A percentile compares a stretch with the other conserved stretches of the same genome.
phyloP scores from a whole-genome alignment of 164 flowering plant species.

The Tetrastigma voinierianum region DNA sequence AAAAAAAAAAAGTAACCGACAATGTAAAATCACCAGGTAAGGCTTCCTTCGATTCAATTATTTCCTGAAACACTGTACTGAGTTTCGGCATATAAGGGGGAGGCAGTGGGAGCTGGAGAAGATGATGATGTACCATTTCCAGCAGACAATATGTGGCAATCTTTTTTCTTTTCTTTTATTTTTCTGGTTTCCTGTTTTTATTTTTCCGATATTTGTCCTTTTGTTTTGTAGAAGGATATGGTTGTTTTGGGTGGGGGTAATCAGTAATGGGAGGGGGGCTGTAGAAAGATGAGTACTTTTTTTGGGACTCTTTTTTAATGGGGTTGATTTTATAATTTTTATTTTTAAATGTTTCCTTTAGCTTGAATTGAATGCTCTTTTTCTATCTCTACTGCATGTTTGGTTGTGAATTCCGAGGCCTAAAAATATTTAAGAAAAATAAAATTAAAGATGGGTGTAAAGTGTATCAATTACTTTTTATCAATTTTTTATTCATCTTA shows the following conservation, averaged over 20 bases:
- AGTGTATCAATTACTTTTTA: no score
- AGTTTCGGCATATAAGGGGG: slow-evolving; percentile 14
- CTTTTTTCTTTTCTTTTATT: neutral
- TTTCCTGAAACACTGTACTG: slow-evolving; percentile 18
- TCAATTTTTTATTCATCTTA: no score
- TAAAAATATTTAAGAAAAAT: no score
- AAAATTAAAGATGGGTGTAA: no score
- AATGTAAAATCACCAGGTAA: slow-evolving; percentile 27
- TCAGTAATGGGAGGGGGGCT: neutral
- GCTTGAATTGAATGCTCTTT: neutral
- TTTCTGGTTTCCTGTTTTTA: slow-evolving; percentile 8
- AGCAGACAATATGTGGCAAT: slow-evolving; percentile 29
- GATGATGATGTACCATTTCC: slow-evolving; percentile 34
- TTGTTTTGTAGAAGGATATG: slow-evolving; percentile 8
- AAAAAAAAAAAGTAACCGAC: slow-evolving; percentile 5
- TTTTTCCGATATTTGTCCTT: neutral
- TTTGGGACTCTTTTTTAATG: slow-evolving; percentile 12
- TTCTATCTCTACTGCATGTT: neutral
- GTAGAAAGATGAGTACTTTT: slow-evolving; percentile 21
- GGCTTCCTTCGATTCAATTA: slow-evolving; percentile 22
- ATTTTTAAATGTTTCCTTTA: neutral
- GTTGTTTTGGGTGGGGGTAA: slow-evolving; percentile 5
- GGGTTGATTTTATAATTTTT: slow-evolving; percentile 12
- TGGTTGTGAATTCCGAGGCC: no score
- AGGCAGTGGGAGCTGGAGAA: slow-evolving; percentile 24